These are phyloP conservation scores for Skeletonema potamos DNA, from an alignment of 108 stramenopile genomes.

Conservation along the genomic window DNA sequence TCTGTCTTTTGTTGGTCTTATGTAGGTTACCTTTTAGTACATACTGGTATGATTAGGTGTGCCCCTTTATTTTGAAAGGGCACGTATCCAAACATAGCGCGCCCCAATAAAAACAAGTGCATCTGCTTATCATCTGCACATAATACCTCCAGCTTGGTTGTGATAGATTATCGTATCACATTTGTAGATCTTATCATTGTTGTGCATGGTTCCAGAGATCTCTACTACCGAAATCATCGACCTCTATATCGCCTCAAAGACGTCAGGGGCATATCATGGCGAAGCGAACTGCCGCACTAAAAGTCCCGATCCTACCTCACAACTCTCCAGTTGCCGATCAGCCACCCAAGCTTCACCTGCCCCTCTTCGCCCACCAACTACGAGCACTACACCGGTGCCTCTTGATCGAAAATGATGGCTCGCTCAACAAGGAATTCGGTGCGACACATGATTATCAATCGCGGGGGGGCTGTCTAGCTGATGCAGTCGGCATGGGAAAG, in stretches of 20 bases:
- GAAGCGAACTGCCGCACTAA: conserved; percentile 28
- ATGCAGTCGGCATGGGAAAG: conserved; percentile 35
- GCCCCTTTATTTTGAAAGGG: no score
- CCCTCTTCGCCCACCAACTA: conserved; percentile 31
- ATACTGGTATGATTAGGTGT: no score
- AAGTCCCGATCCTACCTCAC: conserved; percentile 34
- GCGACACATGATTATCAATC: conserved; percentile 15
- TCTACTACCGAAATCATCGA: no score
- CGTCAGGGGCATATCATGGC: neutral
- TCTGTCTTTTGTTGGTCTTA: no score
- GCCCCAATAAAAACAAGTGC: no score
- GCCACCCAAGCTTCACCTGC: conserved; percentile 12
- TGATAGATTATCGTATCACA: no score
- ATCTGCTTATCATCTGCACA: no score
- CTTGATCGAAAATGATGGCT: conserved; percentile 32
- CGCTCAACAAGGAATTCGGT: conserved; percentile 15
- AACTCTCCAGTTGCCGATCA: conserved; percentile 24
- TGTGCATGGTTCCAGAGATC: no score
- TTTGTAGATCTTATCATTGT: no score
- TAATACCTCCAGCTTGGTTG: no score
- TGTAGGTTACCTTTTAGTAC: no score
- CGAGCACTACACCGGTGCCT: conserved; percentile 37
- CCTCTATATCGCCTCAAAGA: neutral
- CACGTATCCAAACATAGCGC: neutral
- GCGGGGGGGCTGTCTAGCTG: conserved; percentile 27